phyloP scores from a whole-genome alignment of 345 rosid genomes.

The Combretum micranthum region DNA sequence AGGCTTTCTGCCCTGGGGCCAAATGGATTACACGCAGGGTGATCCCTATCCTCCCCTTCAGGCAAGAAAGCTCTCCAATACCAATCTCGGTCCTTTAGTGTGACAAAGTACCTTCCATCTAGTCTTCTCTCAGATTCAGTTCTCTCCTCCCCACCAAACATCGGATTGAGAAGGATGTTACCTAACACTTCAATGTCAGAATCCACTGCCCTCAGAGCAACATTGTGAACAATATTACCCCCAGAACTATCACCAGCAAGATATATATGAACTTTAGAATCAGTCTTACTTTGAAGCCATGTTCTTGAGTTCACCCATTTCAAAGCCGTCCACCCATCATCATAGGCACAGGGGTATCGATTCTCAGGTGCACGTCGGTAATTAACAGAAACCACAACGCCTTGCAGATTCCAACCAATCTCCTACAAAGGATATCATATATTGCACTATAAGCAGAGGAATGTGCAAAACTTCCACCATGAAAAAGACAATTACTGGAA shows the following conservation, averaged over 20 bases:
- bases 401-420: constrained; percentile 58
- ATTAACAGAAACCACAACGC: constrained; percentile 86
- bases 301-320: constrained; percentile 67
- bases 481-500: constrained; percentile 80
- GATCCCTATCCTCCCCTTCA: constrained; percentile 76
- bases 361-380: constrained; percentile 86
- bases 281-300: constrained; percentile 69
- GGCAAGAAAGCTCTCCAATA: constrained; percentile 91
- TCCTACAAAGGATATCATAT: constrained; percentile 72
- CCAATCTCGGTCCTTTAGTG: constrained; percentile 73
- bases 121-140: constrained; percentile 69
- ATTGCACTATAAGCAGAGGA: constrained; percentile 79
- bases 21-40: constrained; percentile 84
- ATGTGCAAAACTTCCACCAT: constrained; percentile 95
- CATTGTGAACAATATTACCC: constrained; percentile 83
- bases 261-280: constrained; percentile 64
- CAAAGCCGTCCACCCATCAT: constrained; percentile 84
- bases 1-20: constrained; percentile 54
- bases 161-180: constrained; percentile 72
- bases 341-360: constrained; percentile 77
- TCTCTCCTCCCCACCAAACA: constrained; percentile 84
- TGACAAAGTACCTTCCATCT: constrained; percentile 83
- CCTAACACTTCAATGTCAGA: constrained; percentile 58
- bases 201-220: constrained; percentile 61
- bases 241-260: constrained; percentile 94